Conservation (phyloP, 768 basidiomycete genomes). For the Psilocybe subaeruginosa region DNA sequence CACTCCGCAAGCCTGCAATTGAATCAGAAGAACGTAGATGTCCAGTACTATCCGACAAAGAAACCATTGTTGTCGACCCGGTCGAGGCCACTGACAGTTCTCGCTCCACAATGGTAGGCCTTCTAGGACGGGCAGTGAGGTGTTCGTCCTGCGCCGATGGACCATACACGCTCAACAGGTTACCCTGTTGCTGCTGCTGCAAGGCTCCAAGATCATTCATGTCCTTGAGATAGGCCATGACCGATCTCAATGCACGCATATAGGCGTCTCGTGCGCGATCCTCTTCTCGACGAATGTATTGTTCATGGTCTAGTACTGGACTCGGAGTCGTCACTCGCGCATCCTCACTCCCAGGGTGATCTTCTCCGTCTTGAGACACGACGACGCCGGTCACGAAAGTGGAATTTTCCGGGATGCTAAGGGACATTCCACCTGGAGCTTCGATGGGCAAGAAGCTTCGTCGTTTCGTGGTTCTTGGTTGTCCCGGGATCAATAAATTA, state of each 20-base stretch:
- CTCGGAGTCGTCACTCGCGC: conserved; percentile 43
- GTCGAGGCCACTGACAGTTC: conserved; percentile 59
- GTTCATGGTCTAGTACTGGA: conserved; percentile 49
- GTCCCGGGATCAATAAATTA: conserved; percentile 37
- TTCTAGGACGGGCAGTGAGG: conserved; percentile 51
- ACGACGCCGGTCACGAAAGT: conserved; percentile 58
- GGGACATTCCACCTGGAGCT: conserved; percentile 50
- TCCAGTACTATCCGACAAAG: conserved; percentile 43
- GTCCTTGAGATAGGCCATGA: conserved; percentile 96
- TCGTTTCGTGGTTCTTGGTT: conserved; percentile 60
- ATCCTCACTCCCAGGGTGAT: conserved; percentile 18
- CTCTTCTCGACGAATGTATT: conserved; percentile 64
- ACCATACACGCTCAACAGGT: conserved; percentile 62
- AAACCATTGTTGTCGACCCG: conserved; percentile 43
- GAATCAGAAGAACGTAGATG: conserved; percentile 71
- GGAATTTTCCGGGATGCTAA: conserved; percentile 65
- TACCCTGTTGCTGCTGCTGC: conserved; percentile 64
- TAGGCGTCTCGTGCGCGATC: conserved; percentile 73
- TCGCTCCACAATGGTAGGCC: conserved; percentile 71
- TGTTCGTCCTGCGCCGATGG: conserved; percentile 43
- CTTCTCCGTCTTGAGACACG: conserved; percentile 33
- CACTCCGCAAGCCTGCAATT: conserved; percentile 62
- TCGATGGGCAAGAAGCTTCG: conserved; percentile 91
- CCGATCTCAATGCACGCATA: conserved; percentile 80
- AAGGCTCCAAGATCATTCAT: conserved; percentile 88